Conservation (phyloP, 805 yeast species). For the Torulaspora delbrueckii region DNA sequence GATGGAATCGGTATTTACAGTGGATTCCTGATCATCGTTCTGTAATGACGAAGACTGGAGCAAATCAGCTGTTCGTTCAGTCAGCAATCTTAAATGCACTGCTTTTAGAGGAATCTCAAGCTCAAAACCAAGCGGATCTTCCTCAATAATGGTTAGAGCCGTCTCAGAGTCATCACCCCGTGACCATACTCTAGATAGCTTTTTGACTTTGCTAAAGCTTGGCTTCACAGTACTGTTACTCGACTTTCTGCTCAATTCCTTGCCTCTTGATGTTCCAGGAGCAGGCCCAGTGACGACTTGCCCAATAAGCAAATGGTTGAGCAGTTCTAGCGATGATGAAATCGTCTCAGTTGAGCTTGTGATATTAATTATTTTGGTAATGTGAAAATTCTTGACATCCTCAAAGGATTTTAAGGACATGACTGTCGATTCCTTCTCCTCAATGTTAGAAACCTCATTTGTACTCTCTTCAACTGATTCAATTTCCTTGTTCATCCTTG, state of each 20-base stretch:
- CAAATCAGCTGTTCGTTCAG: conserved; percentile 65
- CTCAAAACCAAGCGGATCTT: conserved; percentile 25
- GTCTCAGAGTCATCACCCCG: conserved; percentile 23
- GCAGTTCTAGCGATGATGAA: conserved; percentile 29
- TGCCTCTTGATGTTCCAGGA: neutral
- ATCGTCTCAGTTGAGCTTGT: conserved; percentile 31
- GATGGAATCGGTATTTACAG: conserved; percentile 29
- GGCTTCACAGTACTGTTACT: conserved; percentile 18
- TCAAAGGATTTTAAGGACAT: conserved; percentile 15
- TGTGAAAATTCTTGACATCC: conserved; percentile 20
- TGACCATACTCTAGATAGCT: conserved; percentile 15
- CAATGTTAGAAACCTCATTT: neutral
- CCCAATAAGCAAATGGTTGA: conserved; percentile 25
- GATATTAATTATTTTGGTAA: conserved; percentile 21
- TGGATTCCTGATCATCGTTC: conserved; percentile 26
- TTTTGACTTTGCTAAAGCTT: conserved; percentile 17
- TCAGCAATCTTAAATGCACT: conserved; percentile 49
- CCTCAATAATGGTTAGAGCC: conserved; percentile 22
- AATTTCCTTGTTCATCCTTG: conserved; percentile 27
- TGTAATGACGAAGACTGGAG: conserved; percentile 54
- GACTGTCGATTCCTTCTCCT: neutral
- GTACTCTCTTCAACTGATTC: conserved; percentile 31
- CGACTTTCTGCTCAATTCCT: conserved; percentile 17
- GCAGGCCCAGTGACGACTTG: conserved; percentile 2
- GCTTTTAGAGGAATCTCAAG: conserved; percentile 20